A percentile compares a stretch with the other conserved stretches of the same genome.
These are phyloP conservation scores for Claviceps lovelessii DNA, from an alignment of 2,329 filamentous ascomycete species.

Conservation along the genomic window DNA sequence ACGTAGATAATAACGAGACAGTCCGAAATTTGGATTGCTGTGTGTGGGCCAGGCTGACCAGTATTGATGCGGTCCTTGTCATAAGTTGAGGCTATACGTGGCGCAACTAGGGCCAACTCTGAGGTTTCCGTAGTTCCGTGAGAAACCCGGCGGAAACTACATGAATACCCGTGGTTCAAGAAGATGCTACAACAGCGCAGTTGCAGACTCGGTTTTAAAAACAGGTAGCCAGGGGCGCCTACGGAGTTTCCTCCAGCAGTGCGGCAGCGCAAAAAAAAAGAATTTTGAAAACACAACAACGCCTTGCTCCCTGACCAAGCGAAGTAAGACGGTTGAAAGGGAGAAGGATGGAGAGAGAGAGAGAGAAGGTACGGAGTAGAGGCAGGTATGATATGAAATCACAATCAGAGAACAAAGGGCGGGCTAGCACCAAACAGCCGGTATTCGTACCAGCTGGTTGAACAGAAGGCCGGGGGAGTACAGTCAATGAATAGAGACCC, in stretches of 20 bases:
- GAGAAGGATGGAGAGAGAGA: background rate
- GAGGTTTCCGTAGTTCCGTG: background rate
- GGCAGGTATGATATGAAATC: conserved; percentile 3
- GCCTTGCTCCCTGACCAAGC: background rate
- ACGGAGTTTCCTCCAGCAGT: background rate
- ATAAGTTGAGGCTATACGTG: conserved; percentile 2
- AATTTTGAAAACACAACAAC: background rate
- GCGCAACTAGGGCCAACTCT: background rate
- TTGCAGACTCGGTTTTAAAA: background rate
- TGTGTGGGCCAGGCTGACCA: background rate
- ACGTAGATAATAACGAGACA: background rate
- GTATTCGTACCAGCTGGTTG: conserved; percentile 6
- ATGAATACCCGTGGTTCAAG: background rate
- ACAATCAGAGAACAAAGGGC: conserved; percentile 1
- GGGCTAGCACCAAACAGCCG: conserved; percentile 5
- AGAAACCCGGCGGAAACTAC: background rate
- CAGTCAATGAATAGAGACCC: conserved; percentile 1
- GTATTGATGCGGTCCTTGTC: background rate
- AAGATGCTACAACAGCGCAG: background rate
- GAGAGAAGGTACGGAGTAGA: background rate
- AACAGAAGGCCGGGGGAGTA: conserved; percentile 4
- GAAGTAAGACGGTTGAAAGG: background rate
- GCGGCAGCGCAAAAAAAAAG: background rate
- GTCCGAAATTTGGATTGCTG: background rate
- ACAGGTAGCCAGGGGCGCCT: background rate